phyloP scores from a whole-genome alignment of 202 grass and related monocot genomes.

The Panicum hallii region DNA sequence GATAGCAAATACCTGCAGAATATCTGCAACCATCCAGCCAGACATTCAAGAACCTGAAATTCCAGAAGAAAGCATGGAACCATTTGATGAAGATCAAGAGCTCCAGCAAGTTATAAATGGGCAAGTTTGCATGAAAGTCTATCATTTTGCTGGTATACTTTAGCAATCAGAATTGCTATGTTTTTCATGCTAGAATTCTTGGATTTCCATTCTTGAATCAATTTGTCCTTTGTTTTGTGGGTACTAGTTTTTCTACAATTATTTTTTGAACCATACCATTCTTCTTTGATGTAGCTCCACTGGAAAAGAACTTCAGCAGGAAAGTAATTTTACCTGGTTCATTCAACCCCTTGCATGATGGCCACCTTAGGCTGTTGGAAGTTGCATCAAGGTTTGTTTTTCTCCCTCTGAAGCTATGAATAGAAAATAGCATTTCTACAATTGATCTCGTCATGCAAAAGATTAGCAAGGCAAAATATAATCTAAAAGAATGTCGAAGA shows the following conservation, averaged over 20 bases:
- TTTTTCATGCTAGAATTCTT: slow-evolving; percentile 36
- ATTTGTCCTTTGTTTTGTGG: slow-evolving; percentile 19
- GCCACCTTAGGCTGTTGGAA: slow-evolving; percentile 81
- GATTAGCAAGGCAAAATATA: slow-evolving; percentile 27
- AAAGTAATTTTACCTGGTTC: slow-evolving; percentile 94
- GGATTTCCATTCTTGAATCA: slow-evolving; percentile 35
- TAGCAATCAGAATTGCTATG: slow-evolving; percentile 24
- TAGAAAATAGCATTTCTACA: not conserved
- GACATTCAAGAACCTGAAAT: slow-evolving; percentile 72
- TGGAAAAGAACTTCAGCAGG: slow-evolving; percentile 56
- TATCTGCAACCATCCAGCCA: slow-evolving; percentile 64
- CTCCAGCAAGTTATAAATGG: slow-evolving; percentile 95
- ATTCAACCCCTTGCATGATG: slow-evolving; percentile 99
- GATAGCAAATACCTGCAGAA: slow-evolving; percentile 77
- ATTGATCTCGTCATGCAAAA: slow-evolving; percentile 33
- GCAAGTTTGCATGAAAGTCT: slow-evolving; percentile 85
- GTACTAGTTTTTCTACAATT: slow-evolving; percentile 28
- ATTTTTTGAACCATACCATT: slow-evolving; percentile 46
- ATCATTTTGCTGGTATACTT: slow-evolving; percentile 71
- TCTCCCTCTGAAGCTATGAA: slow-evolving; percentile 18
- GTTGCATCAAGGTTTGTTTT: slow-evolving; percentile 75
- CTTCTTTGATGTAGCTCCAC: slow-evolving; percentile 46
- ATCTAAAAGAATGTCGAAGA: slow-evolving; percentile 13
- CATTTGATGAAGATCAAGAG: slow-evolving; percentile 81
- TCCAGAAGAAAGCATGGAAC: slow-evolving; percentile 63